Evolutionary conservation across 441 rosid genomes (phyloP).

Genomic region (Mallotus repandus): DNA sequence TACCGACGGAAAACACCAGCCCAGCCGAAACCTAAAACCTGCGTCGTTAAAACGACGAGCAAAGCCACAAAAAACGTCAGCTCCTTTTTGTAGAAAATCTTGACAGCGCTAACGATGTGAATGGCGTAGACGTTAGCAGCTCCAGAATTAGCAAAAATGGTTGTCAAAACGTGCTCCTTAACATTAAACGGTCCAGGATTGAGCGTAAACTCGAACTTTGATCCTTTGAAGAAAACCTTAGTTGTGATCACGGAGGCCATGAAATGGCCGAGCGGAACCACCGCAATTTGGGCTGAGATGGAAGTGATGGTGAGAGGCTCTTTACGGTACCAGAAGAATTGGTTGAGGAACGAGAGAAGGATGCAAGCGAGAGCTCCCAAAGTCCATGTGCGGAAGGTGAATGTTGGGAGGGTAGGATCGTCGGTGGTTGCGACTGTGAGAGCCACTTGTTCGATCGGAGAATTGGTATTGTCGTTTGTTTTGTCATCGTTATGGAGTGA

Average conservation of each 20-base stretch:
- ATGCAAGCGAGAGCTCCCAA: conserved; percentile 70
- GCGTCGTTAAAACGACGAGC: conserved; percentile 73
- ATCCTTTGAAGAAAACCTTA: conserved; percentile 61
- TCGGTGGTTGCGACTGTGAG: conserved; percentile 76
- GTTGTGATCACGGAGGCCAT: conserved; percentile 70
- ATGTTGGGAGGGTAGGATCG: conserved; percentile 62
- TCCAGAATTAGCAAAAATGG: conserved; percentile 91
- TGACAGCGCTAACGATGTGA: conserved; percentile 72
- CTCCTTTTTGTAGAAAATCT: conserved; percentile 75
- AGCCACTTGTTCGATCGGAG: conserved; percentile 80
- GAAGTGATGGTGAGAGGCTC: conserved; percentile 87
- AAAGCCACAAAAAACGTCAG: conserved; percentile 72
- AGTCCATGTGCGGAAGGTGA: conserved; percentile 86
- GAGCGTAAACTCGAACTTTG: conserved; percentile 59
- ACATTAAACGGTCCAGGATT: conserved; percentile 95
- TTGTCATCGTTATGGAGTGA: neutral
- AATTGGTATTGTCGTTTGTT: conserved; percentile 36
- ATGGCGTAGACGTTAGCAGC: conserved; percentile 89
- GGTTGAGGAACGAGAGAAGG: conserved; percentile 82
- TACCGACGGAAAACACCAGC: conserved; percentile 85
- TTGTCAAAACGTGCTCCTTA: conserved; percentile 89
- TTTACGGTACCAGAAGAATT: conserved; percentile 88
- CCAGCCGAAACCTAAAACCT: conserved; percentile 96
- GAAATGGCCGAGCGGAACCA: conserved; percentile 77
- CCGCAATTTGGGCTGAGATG: conserved; percentile 87